Percentiles rank a stretch among this genome's conserved stretches.
phyloP scores from a whole-genome alignment of 139 green algal species.

The Chlorella sp. region DNA sequence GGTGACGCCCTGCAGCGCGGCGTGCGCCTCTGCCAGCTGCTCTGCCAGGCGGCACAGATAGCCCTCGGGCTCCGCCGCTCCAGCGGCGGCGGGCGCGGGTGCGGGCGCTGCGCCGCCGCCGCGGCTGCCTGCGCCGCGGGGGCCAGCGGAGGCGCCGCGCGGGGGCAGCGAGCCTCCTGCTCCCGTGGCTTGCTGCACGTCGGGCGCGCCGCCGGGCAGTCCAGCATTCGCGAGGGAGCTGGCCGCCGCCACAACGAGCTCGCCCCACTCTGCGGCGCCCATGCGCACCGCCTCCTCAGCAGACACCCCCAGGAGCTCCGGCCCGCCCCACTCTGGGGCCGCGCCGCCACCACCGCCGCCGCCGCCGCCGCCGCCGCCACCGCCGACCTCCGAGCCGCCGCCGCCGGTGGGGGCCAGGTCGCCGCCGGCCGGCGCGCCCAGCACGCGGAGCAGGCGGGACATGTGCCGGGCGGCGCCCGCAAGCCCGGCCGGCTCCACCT shows the following conservation, averaged over 20 bases:
- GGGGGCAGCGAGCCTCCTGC: no score
- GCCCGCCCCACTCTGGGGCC: not conserved
- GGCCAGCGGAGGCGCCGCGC: not conserved
- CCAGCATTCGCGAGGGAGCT: not conserved
- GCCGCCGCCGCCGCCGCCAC: not conserved
- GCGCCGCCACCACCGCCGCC: not conserved
- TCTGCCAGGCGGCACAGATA: conserved; percentile 9
- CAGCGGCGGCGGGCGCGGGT: not conserved
- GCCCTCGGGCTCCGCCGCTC: not conserved
- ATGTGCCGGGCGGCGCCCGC: conserved; percentile 5
- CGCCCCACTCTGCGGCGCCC: not conserved
- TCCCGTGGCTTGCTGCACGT: not conserved
- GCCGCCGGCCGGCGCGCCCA: not conserved
- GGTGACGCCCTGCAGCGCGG: conserved; percentile 14
- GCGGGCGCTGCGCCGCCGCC: not conserved
- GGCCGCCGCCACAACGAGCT: conserved; percentile 11
- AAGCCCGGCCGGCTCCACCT: not conserved
- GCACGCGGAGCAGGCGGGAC: not conserved
- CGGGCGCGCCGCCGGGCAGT: no score
- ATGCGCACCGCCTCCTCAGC: not conserved
- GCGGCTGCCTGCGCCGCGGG: not conserved
- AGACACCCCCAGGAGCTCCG: not conserved
- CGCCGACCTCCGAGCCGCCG: no score
- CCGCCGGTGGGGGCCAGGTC: no score
- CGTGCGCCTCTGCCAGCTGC: not conserved